Percentiles rank a stretch among this genome's conserved stretches.
Conservation (phyloP, 2,329 filamentous ascomycete genomes). For the Cladosporium halotolerans region DNA sequence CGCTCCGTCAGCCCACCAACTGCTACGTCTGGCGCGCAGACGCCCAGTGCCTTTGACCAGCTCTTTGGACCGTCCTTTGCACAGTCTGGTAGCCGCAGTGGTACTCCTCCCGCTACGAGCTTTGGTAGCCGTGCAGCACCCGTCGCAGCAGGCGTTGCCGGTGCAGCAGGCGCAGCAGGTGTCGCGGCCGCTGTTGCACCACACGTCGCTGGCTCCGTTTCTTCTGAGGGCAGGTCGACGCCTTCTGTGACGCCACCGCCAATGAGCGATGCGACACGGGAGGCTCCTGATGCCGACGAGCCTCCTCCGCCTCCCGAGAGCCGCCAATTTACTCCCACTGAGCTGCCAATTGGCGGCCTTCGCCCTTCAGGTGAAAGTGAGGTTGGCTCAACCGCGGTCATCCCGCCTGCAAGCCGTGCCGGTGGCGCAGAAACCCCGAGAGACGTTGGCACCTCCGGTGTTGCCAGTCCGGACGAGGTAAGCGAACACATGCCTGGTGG, state of each 20-base stretch:
- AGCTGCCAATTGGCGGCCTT: conserved; percentile 61
- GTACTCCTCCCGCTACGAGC: conserved; percentile 28
- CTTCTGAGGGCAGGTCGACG: conserved; percentile 45
- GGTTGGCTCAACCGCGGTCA: conserved; percentile 52
- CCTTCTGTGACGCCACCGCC: conserved; percentile 59
- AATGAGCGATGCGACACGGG: conserved; percentile 39
- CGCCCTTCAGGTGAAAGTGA: conserved; percentile 37
- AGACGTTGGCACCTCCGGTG: conserved; percentile 13
- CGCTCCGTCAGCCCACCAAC: conserved; percentile 20
- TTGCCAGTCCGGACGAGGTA: neutral
- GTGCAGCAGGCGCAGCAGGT: conserved; percentile 33
- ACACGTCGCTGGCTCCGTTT: neutral
- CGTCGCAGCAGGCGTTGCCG: conserved; percentile 24
- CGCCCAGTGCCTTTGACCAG: conserved; percentile 32
- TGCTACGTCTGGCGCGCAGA: conserved; percentile 20
- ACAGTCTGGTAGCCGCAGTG: conserved; percentile 21
- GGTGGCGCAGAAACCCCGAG: conserved; percentile 23
- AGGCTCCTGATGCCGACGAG: conserved; percentile 47
- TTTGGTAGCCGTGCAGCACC: conserved; percentile 22
- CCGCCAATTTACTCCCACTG: conserved; percentile 69
- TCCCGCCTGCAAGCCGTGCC: conserved; percentile 29
- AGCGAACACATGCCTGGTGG: conserved; percentile 41
- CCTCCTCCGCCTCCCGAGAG: conserved; percentile 64
- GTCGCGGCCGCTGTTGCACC: conserved; percentile 33
- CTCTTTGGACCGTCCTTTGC: conserved; percentile 36